Conservation (phyloP, 1,284 basidiomycete genomes). For the Earliella scabrosa region DNA sequence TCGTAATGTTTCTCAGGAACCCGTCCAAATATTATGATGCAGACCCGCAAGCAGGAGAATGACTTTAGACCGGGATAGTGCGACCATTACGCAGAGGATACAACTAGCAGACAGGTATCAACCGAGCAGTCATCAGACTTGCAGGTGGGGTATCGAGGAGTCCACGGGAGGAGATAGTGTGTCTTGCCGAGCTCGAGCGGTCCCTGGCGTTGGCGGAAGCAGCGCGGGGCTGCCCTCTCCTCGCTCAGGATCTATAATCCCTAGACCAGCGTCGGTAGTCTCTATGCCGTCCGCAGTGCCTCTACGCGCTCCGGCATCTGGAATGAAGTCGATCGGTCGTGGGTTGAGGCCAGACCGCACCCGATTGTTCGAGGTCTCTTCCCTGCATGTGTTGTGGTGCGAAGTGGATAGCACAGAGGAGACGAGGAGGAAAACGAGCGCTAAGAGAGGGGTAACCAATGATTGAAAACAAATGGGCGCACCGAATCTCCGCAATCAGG, state of each 20-base stretch:
- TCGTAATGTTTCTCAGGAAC: slow-evolving; percentile 4
- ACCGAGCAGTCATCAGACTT: slow-evolving; percentile 35
- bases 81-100: slow-evolving; percentile 15
- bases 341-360: slow-evolving; percentile 66
- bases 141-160: slow-evolving; percentile 44
- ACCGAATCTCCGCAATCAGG: slow-evolving; percentile 81
- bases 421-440: neutral
- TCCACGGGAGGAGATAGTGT: slow-evolving; percentile 11
- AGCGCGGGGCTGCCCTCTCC: slow-evolving; percentile 41
- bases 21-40: neutral
- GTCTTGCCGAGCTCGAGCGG: slow-evolving; percentile 4
- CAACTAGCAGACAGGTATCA: slow-evolving; percentile 16
- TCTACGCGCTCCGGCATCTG: slow-evolving; percentile 64
- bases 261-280: slow-evolving; percentile 57
- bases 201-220: slow-evolving; percentile 22
- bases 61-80: neutral
- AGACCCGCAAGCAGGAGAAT: neutral
- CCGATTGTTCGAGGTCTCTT: slow-evolving; percentile 74
- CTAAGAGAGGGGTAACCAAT: neutral
- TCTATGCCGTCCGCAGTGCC: slow-evolving; percentile 70
- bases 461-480: slow-evolving; percentile 28
- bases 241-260: slow-evolving; percentile 46
- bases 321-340: slow-evolving; percentile 70
- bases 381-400: slow-evolving; percentile 42
- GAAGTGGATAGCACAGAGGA: too few species aligned